Evolutionary conservation across 306 rosid species (phyloP), one percentile per base, ranked within the genome.

Genomic region (Dalbergia cochinchinensis): DNA sequence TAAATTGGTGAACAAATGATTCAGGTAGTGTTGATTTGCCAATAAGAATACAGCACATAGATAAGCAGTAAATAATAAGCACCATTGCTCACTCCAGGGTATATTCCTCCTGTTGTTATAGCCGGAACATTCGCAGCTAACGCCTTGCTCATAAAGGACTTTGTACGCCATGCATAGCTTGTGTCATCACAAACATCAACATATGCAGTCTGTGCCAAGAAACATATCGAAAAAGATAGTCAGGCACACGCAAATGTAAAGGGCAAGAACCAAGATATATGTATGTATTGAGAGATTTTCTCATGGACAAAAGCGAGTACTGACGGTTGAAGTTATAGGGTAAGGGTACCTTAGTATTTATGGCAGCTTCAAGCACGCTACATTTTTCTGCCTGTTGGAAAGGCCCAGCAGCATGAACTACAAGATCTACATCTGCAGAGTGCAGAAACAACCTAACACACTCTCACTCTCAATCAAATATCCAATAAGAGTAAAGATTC

Each of bases 11-110:
- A 68, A 70, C 54, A 65, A 54, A 74, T 54, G 26, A 64, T 57
- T 74, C 51, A 69, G 51, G 62, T 18, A 74, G 62, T 34, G 71
- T 64, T 61, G 59, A 76, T 60, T 75, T 37, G 62, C 57, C 11
- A 76, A 72, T 79, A 61, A 87, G 19, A 86, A 85, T 42, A 82
- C 81, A 45, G 86, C 81, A 26, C 59, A 89, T 48, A 71, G 41
- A 54, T 54, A 6, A 16, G 9, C 5, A 51, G 18, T 13, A 66
- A 58, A 15, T 13, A 58, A 81, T 76, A 54, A 81, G 85, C 69
- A 94, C 99, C 97, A 84, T 91, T 92, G 95, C 97, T 94, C 83
- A 94, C 97, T 87, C 97, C 97, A 58, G 99, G 99, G 82, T 89
- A 94, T 77, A 94, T 92, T 77, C 98, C 98, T 31, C 84, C 94